A percentile compares a stretch with the other conserved stretches of the same genome.
Evolutionary conservation across 441 rosid genomes (phyloP).

Genomic region (Capsella rubella): DNA sequence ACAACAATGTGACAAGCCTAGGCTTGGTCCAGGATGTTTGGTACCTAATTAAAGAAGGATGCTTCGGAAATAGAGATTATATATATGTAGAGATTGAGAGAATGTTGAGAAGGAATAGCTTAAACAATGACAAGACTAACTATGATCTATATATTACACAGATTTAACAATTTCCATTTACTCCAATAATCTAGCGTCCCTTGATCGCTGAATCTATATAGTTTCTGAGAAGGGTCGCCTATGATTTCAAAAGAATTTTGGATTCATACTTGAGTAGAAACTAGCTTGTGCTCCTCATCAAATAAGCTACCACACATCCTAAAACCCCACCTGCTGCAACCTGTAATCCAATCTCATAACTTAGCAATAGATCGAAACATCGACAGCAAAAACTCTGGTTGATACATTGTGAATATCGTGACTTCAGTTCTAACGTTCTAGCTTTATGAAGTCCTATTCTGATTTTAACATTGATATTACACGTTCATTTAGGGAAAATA

Average conservation of each 20-base stretch:
- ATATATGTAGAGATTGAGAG: neutral
- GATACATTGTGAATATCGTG: neutral
- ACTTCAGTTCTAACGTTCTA: constrained; percentile 5
- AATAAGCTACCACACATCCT: constrained; percentile 76
- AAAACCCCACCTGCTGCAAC: constrained; percentile 79
- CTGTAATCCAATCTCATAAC: constrained; percentile 50
- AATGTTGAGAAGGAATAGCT: constrained; percentile 11
- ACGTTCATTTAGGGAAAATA: neutral
- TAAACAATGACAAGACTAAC: constrained; percentile 30
- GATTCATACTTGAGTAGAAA: constrained; percentile 4
- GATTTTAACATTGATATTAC: constrained; percentile 9
- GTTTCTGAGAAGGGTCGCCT: constrained; percentile 26
- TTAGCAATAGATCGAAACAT: neutral
- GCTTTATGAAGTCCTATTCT: neutral
- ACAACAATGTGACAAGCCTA: neutral
- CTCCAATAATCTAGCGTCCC: constrained; percentile 31
- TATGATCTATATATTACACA: constrained; percentile 41
- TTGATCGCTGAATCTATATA: constrained; percentile 20
- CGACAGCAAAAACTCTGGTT: neutral
- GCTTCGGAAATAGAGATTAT: neutral
- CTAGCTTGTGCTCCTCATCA: constrained; percentile 72
- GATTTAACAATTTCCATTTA: constrained; percentile 28
- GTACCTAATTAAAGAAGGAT: no score
- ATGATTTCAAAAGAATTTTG: constrained; percentile 35
- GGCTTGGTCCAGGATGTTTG: no score